These are phyloP conservation scores for Polygonum aviculare DNA, from an alignment of 148 eudicot species.

Conservation along the genomic window DNA sequence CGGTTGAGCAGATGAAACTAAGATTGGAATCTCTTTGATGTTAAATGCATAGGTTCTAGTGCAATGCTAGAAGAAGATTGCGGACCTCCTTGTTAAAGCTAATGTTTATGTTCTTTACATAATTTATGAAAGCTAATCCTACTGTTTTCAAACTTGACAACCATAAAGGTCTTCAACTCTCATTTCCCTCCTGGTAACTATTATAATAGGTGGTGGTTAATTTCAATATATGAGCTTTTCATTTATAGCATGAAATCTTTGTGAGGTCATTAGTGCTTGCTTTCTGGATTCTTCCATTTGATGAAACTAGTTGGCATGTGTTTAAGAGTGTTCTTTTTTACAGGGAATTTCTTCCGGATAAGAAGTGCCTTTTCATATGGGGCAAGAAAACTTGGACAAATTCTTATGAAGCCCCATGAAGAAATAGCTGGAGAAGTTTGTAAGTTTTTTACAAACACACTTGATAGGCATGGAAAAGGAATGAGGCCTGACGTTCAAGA, in stretches of 20 bases:
- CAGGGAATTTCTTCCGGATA: conserved; percentile 82
- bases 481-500: conserved; percentile 72
- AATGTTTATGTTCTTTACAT: neutral
- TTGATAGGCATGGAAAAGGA: conserved; percentile 72
- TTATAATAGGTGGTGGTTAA: neutral
- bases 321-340: conserved; percentile 3
- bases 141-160: neutral
- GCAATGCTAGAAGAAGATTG: neutral
- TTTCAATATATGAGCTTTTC: neutral
- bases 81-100: neutral
- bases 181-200: neutral
- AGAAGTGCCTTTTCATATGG: conserved; percentile 85
- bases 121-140: neutral
- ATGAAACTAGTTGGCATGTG: neutral
- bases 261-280: neutral
- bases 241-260: neutral
- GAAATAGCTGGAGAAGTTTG: conserved; percentile 49
- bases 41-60: neutral
- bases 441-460: conserved; percentile 65
- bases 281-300: neutral
- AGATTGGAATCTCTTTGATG: neutral
- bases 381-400: conserved; percentile 70
- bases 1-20: neutral
- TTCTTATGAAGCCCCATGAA: conserved; percentile 49
- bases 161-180: neutral